phyloP scores from a whole-genome alignment of 164 flowering plant genomes.

The grape (Vitis vinifera) region DNA sequence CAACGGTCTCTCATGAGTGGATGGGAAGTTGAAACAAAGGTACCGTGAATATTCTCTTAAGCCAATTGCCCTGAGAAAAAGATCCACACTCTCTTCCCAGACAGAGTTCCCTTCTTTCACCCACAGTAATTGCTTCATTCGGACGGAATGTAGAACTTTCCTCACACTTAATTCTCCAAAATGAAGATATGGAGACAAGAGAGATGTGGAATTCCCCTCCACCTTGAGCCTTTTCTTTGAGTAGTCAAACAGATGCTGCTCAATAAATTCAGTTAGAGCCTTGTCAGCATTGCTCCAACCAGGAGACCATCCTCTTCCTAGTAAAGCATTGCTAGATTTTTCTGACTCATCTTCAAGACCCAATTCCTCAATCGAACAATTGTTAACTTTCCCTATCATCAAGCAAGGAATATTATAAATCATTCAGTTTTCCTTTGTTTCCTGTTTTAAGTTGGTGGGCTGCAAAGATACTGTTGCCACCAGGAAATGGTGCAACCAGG shows the following conservation, averaged over 20 bases:
- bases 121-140: conserved; percentile 73
- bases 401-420: background rate
- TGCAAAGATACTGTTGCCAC: background rate
- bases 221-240: conserved; percentile 56
- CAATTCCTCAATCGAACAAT: conserved; percentile 69
- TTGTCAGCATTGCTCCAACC: conserved; percentile 92
- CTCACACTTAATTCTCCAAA: conserved; percentile 84
- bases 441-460: background rate
- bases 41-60: conserved; percentile 89
- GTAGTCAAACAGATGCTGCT: conserved; percentile 56
- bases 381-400: conserved; percentile 45
- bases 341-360: conserved; percentile 84
- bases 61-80: conserved; percentile 77
- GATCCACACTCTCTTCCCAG: conserved; percentile 58
- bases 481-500: conserved; percentile 2
- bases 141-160: conserved; percentile 60
- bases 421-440: conserved; percentile 6
- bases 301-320: conserved; percentile 88
- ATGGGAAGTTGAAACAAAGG: conserved; percentile 89
- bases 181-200: conserved; percentile 86
- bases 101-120: conserved; percentile 48
- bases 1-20: conserved; percentile 78
- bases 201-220: conserved; percentile 63
- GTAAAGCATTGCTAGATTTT: conserved; percentile 83
- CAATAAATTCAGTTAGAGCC: conserved; percentile 58